These are phyloP conservation scores for Stemphylium vesicarium DNA, from an alignment of 2,329 filamentous ascomycete genomes.

Conservation along the genomic window DNA sequence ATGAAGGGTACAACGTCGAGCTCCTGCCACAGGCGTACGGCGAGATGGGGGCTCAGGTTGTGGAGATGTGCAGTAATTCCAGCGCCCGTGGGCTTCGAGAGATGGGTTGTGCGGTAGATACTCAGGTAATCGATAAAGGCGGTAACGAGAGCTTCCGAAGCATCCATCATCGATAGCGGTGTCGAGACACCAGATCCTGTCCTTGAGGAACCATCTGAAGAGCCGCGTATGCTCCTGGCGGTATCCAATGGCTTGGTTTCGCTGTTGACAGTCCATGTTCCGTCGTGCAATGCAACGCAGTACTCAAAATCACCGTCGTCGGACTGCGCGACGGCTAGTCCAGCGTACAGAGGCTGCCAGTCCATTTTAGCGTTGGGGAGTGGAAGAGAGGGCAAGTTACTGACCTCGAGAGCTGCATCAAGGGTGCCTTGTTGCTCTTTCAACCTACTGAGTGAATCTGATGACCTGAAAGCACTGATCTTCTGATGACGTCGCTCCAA, in stretches of 20 bases:
- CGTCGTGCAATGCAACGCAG: constrained; percentile 71
- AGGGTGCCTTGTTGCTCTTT: constrained; percentile 15
- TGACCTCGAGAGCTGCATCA: constrained; percentile 6
- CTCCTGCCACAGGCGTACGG: constrained; percentile 75
- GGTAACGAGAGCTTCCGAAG: constrained; percentile 55
- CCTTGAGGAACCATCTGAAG: constrained; percentile 11
- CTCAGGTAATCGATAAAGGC: constrained; percentile 65
- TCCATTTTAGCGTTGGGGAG: constrained; percentile 2
- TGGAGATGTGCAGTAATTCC: constrained; percentile 69
- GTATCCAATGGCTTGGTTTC: constrained; percentile 52
- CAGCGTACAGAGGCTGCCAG: constrained; percentile 60
- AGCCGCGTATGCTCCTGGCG: not conserved
- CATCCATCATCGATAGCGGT: constrained; percentile 16
- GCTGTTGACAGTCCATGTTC: constrained; percentile 77
- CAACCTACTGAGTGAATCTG: constrained; percentile 5
- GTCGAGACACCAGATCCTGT: constrained; percentile 18
- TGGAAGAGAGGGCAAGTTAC: not conserved
- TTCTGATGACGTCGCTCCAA: constrained; percentile 11
- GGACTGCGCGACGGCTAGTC: constrained; percentile 64
- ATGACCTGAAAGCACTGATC: constrained; percentile 9
- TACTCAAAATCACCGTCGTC: constrained; percentile 59
- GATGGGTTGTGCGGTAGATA: constrained; percentile 68
- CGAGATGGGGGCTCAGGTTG: constrained; percentile 67
- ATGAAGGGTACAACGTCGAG: constrained; percentile 78
- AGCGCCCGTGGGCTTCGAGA: constrained; percentile 76